A percentile compares a stretch with the other conserved stretches of the same genome.
These are phyloP conservation scores for Apocynum venetum DNA, from an alignment of 257 asterid species.

Conservation along the genomic window DNA sequence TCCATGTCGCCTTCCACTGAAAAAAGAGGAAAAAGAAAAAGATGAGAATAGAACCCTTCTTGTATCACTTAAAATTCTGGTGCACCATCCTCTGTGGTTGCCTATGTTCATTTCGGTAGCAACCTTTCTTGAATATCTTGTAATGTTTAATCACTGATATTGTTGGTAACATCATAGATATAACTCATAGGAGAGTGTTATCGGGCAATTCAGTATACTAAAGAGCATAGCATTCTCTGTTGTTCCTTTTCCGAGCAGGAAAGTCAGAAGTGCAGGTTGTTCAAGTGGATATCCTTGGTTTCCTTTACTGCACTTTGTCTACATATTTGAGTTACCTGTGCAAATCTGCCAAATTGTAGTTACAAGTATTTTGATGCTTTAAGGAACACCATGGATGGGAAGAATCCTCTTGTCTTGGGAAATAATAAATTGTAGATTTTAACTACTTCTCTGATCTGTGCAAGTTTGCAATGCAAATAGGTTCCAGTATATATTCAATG, in stretches of 20 bases:
- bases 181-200: not conserved
- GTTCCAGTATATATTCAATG: not conserved
- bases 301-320: not conserved
- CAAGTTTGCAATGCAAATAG: not conserved
- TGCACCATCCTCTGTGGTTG: not conserved
- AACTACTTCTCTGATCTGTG: not conserved
- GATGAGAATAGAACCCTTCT: not conserved
- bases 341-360: not conserved
- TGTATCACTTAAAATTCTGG: not conserved
- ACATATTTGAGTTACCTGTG: not conserved
- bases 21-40: not conserved
- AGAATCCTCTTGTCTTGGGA: not conserved
- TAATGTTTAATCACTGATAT: not conserved
- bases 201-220: not conserved
- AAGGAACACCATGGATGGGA: not conserved
- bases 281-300: not conserved
- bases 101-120: too few species aligned
- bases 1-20: not conserved
- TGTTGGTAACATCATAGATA: not conserved
- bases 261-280: not conserved
- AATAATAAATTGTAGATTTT: not conserved
- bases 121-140: not conserved
- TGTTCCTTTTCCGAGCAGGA: not conserved
- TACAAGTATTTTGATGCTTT: not conserved
- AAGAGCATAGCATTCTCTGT: not conserved